Evolutionary conservation across 169 alveolate species (phyloP).

Genomic region (Ichthyophthirius multifiliis): DNA sequence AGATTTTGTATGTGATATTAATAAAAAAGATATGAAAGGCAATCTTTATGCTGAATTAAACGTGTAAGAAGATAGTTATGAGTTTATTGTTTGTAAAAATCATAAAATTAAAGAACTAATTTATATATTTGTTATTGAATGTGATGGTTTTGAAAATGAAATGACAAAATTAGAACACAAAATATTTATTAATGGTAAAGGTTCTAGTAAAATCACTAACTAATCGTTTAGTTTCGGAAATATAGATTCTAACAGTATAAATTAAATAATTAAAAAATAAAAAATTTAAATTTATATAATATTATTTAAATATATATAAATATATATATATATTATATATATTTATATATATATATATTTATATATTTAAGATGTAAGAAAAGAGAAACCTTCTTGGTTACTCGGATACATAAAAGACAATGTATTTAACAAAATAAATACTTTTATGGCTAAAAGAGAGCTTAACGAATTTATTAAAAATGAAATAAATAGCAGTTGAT

Average conservation of each 20-base stretch:
- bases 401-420: neutral
- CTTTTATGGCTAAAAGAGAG: no score
- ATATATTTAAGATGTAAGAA: neutral
- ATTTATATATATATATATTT: neutral
- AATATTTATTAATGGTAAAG: neutral
- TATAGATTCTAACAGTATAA: no score
- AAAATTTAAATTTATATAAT: no score
- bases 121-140: neutral
- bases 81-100: neutral
- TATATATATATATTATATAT: neutral
- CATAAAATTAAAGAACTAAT: neutral
- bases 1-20: neutral
- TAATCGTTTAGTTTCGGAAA: no score
- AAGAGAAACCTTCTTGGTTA: neutral
- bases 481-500: no score
- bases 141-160: slow-evolving; percentile 6
- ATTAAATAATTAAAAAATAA: no score
- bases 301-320: no score
- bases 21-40: neutral
- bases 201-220: no score
- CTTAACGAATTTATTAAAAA: no score
- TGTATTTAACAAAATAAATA: no score
- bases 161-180: neutral
- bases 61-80: neutral
- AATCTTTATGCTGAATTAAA: neutral